Evolutionary conservation across 2,329 filamentous ascomycete species (phyloP).

Genomic region (Fusarium praegraminearum): DNA sequence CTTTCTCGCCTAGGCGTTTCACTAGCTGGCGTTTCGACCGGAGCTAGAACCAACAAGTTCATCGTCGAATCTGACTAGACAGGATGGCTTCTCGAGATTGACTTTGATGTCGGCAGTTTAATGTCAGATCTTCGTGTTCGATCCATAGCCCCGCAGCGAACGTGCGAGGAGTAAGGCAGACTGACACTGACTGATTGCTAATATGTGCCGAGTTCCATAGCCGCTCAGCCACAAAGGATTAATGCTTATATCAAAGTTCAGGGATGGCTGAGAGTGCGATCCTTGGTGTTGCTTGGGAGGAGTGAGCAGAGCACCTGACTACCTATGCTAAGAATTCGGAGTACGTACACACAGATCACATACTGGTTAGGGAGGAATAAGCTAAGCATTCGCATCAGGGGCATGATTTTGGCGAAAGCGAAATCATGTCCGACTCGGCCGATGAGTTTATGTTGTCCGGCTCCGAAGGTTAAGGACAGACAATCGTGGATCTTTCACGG

Average conservation of each 20-base stretch:
- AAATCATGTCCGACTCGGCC: slow-evolving; percentile 28
- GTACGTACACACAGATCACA: slow-evolving; percentile 8
- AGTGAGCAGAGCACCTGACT: neutral
- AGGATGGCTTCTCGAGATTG: neutral
- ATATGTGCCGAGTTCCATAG: slow-evolving; percentile 6
- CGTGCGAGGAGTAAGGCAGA: slow-evolving; percentile 24
- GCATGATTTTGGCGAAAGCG: neutral
- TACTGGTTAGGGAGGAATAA: slow-evolving; percentile 14
- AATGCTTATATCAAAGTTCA: slow-evolving; percentile 9
- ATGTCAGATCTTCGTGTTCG: slow-evolving; percentile 24
- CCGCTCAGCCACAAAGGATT: slow-evolving; percentile 25
- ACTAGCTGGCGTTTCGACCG: slow-evolving; percentile 1
- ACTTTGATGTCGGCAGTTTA: slow-evolving; percentile 11
- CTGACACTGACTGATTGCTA: neutral
- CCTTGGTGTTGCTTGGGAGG: neutral
- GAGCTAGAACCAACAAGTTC: neutral
- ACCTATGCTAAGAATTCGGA: neutral
- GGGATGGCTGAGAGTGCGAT: neutral
- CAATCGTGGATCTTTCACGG: slow-evolving; percentile 8
- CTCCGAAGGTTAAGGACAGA: slow-evolving; percentile 12
- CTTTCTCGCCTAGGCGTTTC: slow-evolving; percentile 11
- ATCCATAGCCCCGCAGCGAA: slow-evolving; percentile 15
- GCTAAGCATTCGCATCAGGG: slow-evolving; percentile 17
- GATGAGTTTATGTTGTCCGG: neutral
- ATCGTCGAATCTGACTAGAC: neutral